These are phyloP conservation scores for Paraphaeosphaeria sporulosa DNA, from an alignment of 2,329 filamentous ascomycete genomes.

Conservation along the genomic window DNA sequence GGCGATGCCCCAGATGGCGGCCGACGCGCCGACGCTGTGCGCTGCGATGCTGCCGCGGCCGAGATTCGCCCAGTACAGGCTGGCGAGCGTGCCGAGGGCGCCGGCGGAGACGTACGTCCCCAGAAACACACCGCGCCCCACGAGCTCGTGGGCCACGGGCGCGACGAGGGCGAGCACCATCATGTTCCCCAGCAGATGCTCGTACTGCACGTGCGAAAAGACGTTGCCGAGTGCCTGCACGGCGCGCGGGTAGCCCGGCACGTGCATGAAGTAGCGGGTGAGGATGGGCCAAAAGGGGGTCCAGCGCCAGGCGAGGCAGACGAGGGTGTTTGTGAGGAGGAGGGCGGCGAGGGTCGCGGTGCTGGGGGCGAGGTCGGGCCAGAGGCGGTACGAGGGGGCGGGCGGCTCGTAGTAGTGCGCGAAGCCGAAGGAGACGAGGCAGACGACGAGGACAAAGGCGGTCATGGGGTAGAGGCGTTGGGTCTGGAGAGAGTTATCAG, in stretches of 20 bases:
- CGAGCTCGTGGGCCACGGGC: conserved; percentile 49
- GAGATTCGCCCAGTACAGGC: conserved; percentile 45
- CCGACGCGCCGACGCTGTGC: conserved; percentile 43
- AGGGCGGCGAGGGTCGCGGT: conserved; percentile 64
- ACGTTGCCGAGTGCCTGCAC: conserved; percentile 68
- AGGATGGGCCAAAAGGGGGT: conserved; percentile 71
- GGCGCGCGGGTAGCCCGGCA: conserved; percentile 65
- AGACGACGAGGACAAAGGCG: conserved; percentile 39
- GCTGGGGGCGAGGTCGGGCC: conserved; percentile 42
- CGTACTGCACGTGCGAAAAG: conserved; percentile 72
- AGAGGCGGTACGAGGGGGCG: conserved; percentile 38
- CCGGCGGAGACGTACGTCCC: conserved; percentile 46
- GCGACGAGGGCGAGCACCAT: conserved; percentile 71
- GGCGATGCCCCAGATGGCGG: conserved; percentile 44
- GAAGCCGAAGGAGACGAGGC: conserved; percentile 35
- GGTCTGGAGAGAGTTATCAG: conserved; percentile 24
- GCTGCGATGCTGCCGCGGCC: conserved; percentile 35
- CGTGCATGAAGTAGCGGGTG: conserved; percentile 65
- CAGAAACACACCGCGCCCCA: conserved; percentile 45
- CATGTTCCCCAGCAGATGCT: conserved; percentile 70
- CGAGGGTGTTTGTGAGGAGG: conserved; percentile 65
- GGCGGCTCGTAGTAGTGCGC: conserved; percentile 45
- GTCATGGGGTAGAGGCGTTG: conserved; percentile 49
- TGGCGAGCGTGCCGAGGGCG: conserved; percentile 39
- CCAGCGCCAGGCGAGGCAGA: conserved; percentile 68